Evolutionary conservation across 306 rosid species (phyloP).

Genomic region (Gleditsia sinensis): DNA sequence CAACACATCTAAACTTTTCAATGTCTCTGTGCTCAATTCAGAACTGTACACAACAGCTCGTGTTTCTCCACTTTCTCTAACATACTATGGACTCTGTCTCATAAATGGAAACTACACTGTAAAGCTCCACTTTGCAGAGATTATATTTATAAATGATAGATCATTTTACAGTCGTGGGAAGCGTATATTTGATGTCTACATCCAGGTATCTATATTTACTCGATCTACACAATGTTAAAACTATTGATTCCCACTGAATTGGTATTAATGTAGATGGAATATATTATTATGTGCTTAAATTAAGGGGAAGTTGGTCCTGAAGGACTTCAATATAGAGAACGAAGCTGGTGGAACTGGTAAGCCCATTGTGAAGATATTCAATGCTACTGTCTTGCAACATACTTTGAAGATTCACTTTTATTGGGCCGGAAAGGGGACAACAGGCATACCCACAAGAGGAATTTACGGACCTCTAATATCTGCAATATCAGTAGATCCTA

Average conservation of each 20-base stretch:
- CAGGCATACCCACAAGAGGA: slow-evolving; percentile 96
- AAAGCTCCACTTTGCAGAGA: slow-evolving; percentile 94
- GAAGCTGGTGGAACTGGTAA: slow-evolving; percentile 83
- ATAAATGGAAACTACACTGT: slow-evolving; percentile 75
- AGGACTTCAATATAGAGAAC: slow-evolving; percentile 74
- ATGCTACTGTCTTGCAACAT: slow-evolving; percentile 51
- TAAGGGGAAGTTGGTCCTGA: slow-evolving; percentile 71
- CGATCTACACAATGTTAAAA: slow-evolving; percentile 6
- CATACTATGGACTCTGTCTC: slow-evolving; percentile 92
- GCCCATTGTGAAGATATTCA: slow-evolving; percentile 59
- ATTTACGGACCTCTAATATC: slow-evolving; percentile 88
- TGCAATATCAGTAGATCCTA: slow-evolving; percentile 86
- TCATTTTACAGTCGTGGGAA: slow-evolving; percentile 69
- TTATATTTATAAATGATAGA: slow-evolving; percentile 57
- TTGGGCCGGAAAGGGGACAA: slow-evolving; percentile 98
- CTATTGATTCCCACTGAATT: slow-evolving; percentile 5
- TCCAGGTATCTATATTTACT: slow-evolving; percentile 62
- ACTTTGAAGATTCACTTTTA: slow-evolving; percentile 84
- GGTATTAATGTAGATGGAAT: slow-evolving; percentile 38
- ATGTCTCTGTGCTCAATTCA: slow-evolving; percentile 45
- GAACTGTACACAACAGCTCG: slow-evolving; percentile 76
- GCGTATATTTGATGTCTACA: slow-evolving; percentile 76
- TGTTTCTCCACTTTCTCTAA: slow-evolving; percentile 79
- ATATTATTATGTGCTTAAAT: slow-evolving; percentile 32
- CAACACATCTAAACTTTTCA: slow-evolving; percentile 65